phyloP scores from a whole-genome alignment of 495 filamentous ascomycete species.

The Cercophora newfieldiana region DNA sequence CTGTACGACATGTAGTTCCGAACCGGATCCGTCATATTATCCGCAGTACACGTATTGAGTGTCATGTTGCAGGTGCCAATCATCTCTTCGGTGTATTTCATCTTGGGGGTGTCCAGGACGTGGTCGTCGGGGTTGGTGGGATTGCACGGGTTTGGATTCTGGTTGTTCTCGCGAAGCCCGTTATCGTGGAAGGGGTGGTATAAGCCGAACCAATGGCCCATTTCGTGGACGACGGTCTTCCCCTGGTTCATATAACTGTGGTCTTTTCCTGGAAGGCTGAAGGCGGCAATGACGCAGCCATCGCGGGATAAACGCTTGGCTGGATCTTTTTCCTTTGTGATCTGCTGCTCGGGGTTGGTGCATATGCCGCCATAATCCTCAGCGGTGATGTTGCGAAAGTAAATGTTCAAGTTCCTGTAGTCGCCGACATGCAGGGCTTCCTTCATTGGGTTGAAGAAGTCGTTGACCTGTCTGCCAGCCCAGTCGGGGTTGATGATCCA shows the following conservation, averaged over 20 bases:
- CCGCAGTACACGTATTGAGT: neutral
- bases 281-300: neutral
- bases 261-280: neutral
- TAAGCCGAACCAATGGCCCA: neutral
- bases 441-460: slow-evolving; percentile 6
- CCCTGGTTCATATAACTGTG: neutral
- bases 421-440: neutral
- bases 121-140: neutral
- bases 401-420: slow-evolving; percentile 5
- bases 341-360: slow-evolving; percentile 1
- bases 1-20: neutral
- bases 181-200: neutral
- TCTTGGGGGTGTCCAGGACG: slow-evolving; percentile 1
- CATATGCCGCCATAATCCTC: slow-evolving; percentile 2
- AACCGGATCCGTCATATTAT: neutral
- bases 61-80: neutral
- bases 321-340: neutral
- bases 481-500: neutral
- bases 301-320: neutral
- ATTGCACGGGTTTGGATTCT: neutral
- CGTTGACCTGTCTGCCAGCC: neutral
- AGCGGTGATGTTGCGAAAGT: slow-evolving; percentile 7
- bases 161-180: neutral
- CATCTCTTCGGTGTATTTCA: neutral
- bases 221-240: neutral